These are phyloP conservation scores for Striga hermonthica DNA, from an alignment of 305 asterid species.

Conservation along the genomic window DNA sequence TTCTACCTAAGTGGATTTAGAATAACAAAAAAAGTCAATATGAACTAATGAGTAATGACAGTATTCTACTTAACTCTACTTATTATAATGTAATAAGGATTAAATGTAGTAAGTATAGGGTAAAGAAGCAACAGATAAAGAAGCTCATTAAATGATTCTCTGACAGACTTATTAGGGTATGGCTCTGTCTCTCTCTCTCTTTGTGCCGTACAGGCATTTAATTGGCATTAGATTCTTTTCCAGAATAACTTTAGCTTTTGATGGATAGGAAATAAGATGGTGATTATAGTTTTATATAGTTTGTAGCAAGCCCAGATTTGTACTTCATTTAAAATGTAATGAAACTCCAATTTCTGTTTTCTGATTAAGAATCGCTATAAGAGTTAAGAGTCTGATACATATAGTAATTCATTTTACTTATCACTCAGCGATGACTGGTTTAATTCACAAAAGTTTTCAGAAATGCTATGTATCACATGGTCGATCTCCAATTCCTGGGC, in stretches of 20 bases:
- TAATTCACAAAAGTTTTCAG: conserved; percentile 16
- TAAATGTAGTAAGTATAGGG: not conserved
- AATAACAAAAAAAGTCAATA: too few relatives aligned
- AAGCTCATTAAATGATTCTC: not conserved
- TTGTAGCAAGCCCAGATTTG: conserved; percentile 20
- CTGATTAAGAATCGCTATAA: conserved; percentile 10
- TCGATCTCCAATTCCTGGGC: conserved; percentile 23
- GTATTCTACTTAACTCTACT: not conserved
- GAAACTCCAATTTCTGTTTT: conserved; percentile 22
- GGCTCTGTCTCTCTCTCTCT: not conserved
- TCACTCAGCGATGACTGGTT: conserved; percentile 5
- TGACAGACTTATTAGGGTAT: not conserved
- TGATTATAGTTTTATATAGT: not conserved
- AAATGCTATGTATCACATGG: conserved; percentile 26
- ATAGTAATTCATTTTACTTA: conserved; percentile 7
- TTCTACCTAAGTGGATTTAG: not conserved
- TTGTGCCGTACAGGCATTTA: not conserved
- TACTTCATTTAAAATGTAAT: conserved; percentile 18
- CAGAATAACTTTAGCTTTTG: conserved; percentile 19
- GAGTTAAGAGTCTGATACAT: conserved; percentile 15
- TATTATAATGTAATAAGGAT: not conserved
- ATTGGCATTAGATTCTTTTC: conserved; percentile 26
- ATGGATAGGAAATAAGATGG: conserved; percentile 3
- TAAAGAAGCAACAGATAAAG: not conserved
- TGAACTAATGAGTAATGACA: not conserved